Base-by-base conservation (phyloP, 1,139 yeast species). In the Wickerhamomyces sp. region DNA sequence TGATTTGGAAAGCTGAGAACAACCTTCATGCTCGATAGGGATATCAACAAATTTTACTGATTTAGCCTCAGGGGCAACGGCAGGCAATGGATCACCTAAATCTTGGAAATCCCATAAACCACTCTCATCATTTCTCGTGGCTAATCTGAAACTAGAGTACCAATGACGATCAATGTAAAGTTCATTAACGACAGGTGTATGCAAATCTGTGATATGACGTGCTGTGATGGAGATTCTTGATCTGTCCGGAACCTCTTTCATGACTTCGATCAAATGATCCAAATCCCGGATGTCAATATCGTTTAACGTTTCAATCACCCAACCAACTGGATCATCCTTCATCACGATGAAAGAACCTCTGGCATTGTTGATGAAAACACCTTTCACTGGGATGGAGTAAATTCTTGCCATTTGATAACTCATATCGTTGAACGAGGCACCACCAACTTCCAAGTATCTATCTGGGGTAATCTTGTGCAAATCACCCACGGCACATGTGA, bases 391-490 rank as follows among this genome's bases (percentile, higher is more conserved):
- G 28, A 87, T 72, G 32, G 93, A 86, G 54, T 78, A 86, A 36
- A 80, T 71, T 53, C 95, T 72, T 3, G 96, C 96, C 60, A 87
- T 70, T 58, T 88, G 96, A 57, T 88, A 89, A 30, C 94, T 83
- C 45, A 88, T 62, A 36, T 84, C 78, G 55, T 88, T 88, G 61
- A 88, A 86, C 1, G 85, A 72, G 1, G 93, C 95, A 35, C 96
- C 96, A 31, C 85, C 82, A 8, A 83, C 91, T 42, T 81, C 85
- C 3, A 88, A 81, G 54, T 75, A 87, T 45, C 86, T 68, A 49
- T 75, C 75, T 26, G 96, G 96, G 1, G 96, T 83, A 28, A 88
- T 84, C 7, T 71, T 66, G 56, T 88, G 95, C 41, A 88, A 65
- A 53, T 89, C 85, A 16, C 84, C 88, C 28, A 88, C 80, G 13